Evolutionary conservation across 768 basidiomycete genomes (phyloP).

Genomic region (Boletus reticuloceps): DNA sequence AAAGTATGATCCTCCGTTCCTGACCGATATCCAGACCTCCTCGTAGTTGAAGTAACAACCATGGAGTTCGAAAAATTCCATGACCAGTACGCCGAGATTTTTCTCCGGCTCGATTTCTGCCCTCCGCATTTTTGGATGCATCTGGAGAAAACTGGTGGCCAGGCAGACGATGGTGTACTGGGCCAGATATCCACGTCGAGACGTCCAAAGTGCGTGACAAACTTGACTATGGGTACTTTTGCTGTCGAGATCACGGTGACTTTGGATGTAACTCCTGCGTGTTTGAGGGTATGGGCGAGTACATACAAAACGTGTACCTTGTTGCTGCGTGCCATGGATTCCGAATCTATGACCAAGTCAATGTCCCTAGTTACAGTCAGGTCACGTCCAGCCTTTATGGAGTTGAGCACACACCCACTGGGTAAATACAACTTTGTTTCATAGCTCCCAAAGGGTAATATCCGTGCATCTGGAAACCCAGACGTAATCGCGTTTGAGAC

Average conservation of each 20-base stretch:
- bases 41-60: constrained; percentile 90
- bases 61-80: constrained; percentile 98
- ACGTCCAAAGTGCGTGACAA: constrained; percentile 75
- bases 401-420: constrained; percentile 60
- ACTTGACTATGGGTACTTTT: constrained; percentile 96
- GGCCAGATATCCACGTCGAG: constrained; percentile 89
- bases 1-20: constrained; percentile 88
- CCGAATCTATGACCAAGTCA: constrained; percentile 86
- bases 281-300: constrained; percentile 76
- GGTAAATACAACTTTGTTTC: constrained; percentile 94
- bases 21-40: constrained; percentile 83
- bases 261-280: constrained; percentile 67
- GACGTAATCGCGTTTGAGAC: constrained; percentile 63
- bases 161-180: constrained; percentile 95
- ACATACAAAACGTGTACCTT: constrained; percentile 69
- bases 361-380: constrained; percentile 67
- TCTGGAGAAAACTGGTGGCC: constrained; percentile 92
- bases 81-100: constrained; percentile 90
- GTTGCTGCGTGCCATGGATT: constrained; percentile 68
- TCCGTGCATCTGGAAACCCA: constrained; percentile 76
- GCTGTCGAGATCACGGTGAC: constrained; percentile 92
- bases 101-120: constrained; percentile 84
- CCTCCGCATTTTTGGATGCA: constrained; percentile 91
- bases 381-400: background rate
- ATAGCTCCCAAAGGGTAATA: constrained; percentile 89